Conservation (phyloP, 805 yeast species). For the Nakazawaea wyomingensis region DNA sequence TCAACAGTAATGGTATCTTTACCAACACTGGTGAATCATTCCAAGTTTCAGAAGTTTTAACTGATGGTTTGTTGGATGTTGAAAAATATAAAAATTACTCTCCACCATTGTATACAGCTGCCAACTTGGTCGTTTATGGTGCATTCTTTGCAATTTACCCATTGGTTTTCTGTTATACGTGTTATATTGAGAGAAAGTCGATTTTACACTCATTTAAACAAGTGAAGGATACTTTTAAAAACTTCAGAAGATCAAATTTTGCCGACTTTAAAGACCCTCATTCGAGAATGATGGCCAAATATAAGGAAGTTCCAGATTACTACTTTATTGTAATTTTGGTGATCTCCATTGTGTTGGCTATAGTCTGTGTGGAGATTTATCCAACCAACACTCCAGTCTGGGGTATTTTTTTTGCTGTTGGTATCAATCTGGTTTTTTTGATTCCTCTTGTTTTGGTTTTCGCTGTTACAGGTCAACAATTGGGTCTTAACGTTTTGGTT, state of each 20-base stretch:
- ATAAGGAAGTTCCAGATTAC: constrained; percentile 60
- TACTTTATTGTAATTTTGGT: constrained; percentile 27
- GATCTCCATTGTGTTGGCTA: constrained; percentile 23
- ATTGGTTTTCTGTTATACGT: constrained; percentile 45
- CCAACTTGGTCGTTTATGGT: constrained; percentile 54
- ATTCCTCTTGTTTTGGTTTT: constrained; percentile 46
- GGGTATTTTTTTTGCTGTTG: constrained; percentile 51
- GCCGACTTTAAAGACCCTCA: constrained; percentile 44
- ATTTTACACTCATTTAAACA: constrained; percentile 33
- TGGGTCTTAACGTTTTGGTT: constrained; percentile 48
- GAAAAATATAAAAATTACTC: constrained; percentile 48
- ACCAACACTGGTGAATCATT: constrained; percentile 46
- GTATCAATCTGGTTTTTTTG: constrained; percentile 43
- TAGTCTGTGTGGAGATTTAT: constrained; percentile 39
- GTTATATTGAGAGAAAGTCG: constrained; percentile 39
- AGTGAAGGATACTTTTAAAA: constrained; percentile 26
- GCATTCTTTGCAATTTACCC: constrained; percentile 54
- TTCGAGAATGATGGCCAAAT: constrained; percentile 48
- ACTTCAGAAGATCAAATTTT: constrained; percentile 17
- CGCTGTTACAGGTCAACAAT: constrained; percentile 41
- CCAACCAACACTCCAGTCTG: constrained; percentile 55
- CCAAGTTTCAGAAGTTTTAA: constrained; percentile 41
- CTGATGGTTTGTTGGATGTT: constrained; percentile 38
- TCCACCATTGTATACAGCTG: constrained; percentile 64
- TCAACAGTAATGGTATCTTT: constrained; percentile 45